Conservation (phyloP, 2,329 filamentous ascomycete species). For the Fusarium devonianum region DNA sequence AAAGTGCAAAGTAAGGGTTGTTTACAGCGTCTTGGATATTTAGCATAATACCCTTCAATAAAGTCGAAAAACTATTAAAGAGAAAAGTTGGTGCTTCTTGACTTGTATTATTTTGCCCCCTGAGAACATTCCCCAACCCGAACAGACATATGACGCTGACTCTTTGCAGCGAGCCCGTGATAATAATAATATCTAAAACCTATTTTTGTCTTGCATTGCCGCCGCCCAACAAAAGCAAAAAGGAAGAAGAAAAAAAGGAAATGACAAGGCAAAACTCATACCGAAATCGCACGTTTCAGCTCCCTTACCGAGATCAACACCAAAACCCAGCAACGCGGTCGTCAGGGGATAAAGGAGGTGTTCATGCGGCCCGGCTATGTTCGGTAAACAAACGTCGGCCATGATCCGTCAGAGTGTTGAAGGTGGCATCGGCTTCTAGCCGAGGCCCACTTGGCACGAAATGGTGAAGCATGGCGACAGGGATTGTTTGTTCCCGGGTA, state of each 20-base stretch:
- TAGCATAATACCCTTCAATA: constrained; percentile 36
- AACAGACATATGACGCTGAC: constrained; percentile 4
- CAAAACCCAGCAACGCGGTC: constrained; percentile 10
- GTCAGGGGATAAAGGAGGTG: constrained; percentile 29
- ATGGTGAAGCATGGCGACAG: constrained; percentile 22
- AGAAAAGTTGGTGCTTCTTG: constrained; percentile 9
- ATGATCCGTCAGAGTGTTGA: constrained; percentile 21
- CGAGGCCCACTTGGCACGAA: constrained; percentile 33
- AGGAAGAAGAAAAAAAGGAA: neutral
- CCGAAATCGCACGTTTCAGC: neutral
- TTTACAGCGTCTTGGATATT: constrained; percentile 26
- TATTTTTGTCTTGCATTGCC: constrained; percentile 14
- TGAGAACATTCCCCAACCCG: neutral
- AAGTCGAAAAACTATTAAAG: constrained; percentile 11
- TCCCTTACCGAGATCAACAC: neutral
- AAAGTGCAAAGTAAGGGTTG: constrained; percentile 7
- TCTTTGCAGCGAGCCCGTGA: constrained; percentile 16
- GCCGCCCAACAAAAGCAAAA: constrained; percentile 2
- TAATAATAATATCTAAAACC: constrained; percentile 8
- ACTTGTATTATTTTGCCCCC: too few species aligned
- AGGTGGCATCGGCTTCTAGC: constrained; percentile 20
- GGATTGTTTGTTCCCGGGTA: constrained; percentile 16
- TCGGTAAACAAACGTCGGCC: constrained; percentile 38
- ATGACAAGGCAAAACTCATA: neutral
- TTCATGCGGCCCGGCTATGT: constrained; percentile 34